Base-by-base conservation (phyloP, 1,284 basidiomycete species). In the Moniliella sp. region DNA sequence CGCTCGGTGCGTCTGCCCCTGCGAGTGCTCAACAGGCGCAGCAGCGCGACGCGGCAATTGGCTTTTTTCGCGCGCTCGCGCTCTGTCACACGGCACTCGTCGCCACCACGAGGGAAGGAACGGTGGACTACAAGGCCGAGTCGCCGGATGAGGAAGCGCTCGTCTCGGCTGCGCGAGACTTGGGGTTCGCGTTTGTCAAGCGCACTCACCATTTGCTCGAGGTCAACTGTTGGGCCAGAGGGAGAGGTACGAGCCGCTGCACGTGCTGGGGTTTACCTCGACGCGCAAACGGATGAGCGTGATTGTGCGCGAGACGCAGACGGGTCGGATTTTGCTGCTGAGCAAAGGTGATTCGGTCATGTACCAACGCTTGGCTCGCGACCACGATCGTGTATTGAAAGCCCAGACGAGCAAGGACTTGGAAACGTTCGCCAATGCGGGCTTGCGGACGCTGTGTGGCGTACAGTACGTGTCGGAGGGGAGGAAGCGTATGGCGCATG, bases 271-370 rank as follows among this genome's bases (percentile, higher is more conserved):
- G 59, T 94, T 94, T 69, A 86, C 81, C 66, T 78, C 74, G 42
- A 76, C 82, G 27, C 66, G 86, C 39, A 94, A 94, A 65, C 68
- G 86, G 34, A 93, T 93, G 86, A 83, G 78, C 52, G 75, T 79
- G 27, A 66, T 93, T 40, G 74, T 83, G 27, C 76, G 83, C 27
- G 71, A 72, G n/a, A n/a, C n/a, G 36, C 77, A 82, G 0, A 75
- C 82, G 37, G 79, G 81, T 12, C 67, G 69, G 46, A 66, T 93
- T 39, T 65, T 83, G 11, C 64, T 93, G 45, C 86, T 86, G 58
- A 81, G 78, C 68, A 94, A 93, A 62, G 86, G 86, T n/a, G 86
- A 94, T 62, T 80, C 75, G 46, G 82, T 94, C 49, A 79, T 94
- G 49, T 88, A 86, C 56, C 73, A 76, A 47, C 74, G 86, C 8